These are phyloP conservation scores for Datura wrightii DNA, from an alignment of 257 asterid genomes.

Conservation along the genomic window DNA sequence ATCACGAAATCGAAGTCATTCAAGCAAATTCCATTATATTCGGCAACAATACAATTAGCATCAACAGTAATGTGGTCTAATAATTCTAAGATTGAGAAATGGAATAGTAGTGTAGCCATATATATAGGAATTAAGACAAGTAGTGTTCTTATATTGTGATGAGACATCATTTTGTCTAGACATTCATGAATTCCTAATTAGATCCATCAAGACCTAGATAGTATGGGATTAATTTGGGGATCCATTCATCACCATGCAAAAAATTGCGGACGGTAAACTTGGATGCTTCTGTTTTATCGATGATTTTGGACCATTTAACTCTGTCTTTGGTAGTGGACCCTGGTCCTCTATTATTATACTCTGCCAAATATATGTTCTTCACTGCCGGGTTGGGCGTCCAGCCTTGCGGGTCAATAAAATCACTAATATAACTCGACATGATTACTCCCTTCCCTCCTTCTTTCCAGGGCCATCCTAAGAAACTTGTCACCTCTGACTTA, in stretches of 20 bases:
- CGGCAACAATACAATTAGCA: background rate
- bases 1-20: background rate
- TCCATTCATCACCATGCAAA: slow-evolving; percentile 25
- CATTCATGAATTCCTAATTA: background rate
- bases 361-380: background rate
- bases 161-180: background rate
- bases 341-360: slow-evolving; percentile 26
- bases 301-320: background rate
- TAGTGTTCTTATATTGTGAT: background rate
- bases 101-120: background rate
- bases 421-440: background rate
- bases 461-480: slow-evolving; percentile 28
- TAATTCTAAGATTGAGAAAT: background rate
- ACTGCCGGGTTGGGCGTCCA: background rate
- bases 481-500: background rate
- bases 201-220: background rate
- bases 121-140: background rate
- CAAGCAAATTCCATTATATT: background rate
- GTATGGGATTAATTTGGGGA: background rate
- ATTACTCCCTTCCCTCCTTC: slow-evolving; percentile 23
- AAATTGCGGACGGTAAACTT: slow-evolving; percentile 9
- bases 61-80: background rate
- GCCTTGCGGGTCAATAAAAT: background rate
- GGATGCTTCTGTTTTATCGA: background rate
- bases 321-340: background rate